Base-by-base conservation (phyloP, 2,329 filamentous ascomycete genomes). In the Dactylella cylindrospora region DNA sequence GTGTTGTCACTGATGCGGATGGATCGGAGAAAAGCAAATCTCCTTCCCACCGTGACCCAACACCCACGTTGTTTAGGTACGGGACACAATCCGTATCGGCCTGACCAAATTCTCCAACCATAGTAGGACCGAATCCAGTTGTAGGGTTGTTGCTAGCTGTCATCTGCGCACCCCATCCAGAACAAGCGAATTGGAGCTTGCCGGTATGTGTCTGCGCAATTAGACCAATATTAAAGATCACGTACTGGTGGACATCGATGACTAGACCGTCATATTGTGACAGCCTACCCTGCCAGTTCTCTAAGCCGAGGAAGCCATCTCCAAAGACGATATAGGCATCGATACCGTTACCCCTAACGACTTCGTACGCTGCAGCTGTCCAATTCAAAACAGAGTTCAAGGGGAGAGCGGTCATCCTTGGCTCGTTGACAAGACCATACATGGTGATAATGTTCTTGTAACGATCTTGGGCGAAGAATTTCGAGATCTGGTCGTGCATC, bases 201-300 rank as follows among this genome's bases (percentile, higher is more conserved):
- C 84, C 80, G 51, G 84, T 79, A 75, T 97, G 93, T 52, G 84
- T 84, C 70, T 86, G 84, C 40, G 82, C 80, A 70, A 98, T 86
- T 73, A 95, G 88, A 66, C 86, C 84, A 31, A 82, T 82, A 78
- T 98, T 96, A 80, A 98, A 98, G 73, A 96, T 96, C 70, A 95
- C 88, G 73, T 98, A 98, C 73, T 97, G 91, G 74, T 98, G 93
- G 29, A 94, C 93, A 74, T 98, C 93, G n/a, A 98, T 82, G 13
- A 95, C 81, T 66, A 97, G 77, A 66, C 84, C 80, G 39, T 84
- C 78, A 70, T 86, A 80, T 17, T 79, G 78, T 67, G 85, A 81
- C 67, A 97, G 80, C 71, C 86, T 79, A 32, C 88, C 88, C 72
- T 95, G 84, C 93, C 93, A 98, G 70, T 94, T 91, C 67, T 80